Evolutionary conservation across 1,284 basidiomycete genomes (phyloP).

Genomic region (Naganishia cerealis): DNA sequence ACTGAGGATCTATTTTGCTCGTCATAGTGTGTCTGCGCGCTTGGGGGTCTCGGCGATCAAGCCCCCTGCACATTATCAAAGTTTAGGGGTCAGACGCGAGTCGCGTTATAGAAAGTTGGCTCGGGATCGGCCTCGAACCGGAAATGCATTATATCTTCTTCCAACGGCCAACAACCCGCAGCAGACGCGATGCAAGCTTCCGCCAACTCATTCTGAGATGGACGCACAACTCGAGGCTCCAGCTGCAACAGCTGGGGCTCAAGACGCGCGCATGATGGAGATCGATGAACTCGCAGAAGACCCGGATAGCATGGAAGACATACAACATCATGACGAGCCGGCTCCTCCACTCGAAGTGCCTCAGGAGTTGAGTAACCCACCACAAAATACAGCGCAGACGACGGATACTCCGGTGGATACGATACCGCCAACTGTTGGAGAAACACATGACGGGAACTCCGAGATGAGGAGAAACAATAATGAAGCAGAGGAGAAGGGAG

Average conservation of each 20-base stretch:
- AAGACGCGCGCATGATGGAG: conserved; percentile 8
- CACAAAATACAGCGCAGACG: neutral
- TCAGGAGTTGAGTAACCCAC: neutral
- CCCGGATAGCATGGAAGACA: neutral
- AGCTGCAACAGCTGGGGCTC: neutral
- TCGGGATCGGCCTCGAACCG: neutral
- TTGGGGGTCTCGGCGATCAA: neutral
- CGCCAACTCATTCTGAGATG: neutral
- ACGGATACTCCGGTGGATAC: neutral
- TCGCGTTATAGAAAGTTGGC: neutral
- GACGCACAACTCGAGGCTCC: neutral
- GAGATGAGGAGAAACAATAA: neutral
- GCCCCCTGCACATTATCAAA: neutral
- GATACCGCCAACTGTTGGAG: neutral
- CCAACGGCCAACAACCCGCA: neutral
- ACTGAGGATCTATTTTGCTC: conserved; percentile 20
- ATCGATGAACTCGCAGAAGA: conserved; percentile 2
- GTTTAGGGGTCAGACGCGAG: conserved; percentile 5
- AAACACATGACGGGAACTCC: neutral
- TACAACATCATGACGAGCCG: neutral
- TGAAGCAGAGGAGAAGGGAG: neutral
- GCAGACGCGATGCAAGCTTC: neutral
- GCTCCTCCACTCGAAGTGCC: neutral
- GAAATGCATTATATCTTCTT: neutral
- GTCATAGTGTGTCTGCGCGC: neutral